Conservation (phyloP, 2,329 filamentous ascomycete genomes). For the Hortaea sp. region DNA sequence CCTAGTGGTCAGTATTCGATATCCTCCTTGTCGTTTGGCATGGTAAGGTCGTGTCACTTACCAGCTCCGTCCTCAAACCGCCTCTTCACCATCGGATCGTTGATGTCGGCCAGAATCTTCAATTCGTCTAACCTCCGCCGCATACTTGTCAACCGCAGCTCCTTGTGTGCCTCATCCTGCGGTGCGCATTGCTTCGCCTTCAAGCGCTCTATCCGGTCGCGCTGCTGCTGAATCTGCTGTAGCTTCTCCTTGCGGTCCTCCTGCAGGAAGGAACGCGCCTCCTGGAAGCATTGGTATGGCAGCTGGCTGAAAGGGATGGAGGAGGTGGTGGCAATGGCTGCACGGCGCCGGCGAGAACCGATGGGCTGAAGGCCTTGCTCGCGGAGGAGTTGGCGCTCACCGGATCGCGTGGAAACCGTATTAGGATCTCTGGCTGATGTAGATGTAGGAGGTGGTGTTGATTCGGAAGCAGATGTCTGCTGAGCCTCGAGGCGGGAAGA, state of each 20-base stretch:
- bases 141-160: slow-evolving; percentile 59
- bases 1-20: slow-evolving; percentile 7
- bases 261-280: slow-evolving; percentile 73
- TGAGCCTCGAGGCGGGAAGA: slow-evolving; percentile 31
- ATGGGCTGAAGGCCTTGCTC: slow-evolving; percentile 53
- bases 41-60: slow-evolving; percentile 33
- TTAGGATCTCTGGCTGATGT: slow-evolving; percentile 21
- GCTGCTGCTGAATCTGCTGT: slow-evolving; percentile 56
- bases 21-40: not conserved
- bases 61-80: slow-evolving; percentile 85
- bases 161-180: slow-evolving; percentile 38
- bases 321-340: slow-evolving; percentile 36
- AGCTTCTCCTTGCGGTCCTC: slow-evolving; percentile 76
- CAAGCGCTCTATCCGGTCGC: slow-evolving; percentile 58
- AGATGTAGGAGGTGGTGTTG: slow-evolving; percentile 9
- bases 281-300: slow-evolving; percentile 96
- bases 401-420: slow-evolving; percentile 48
- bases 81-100: slow-evolving; percentile 88
- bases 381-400: slow-evolving; percentile 59
- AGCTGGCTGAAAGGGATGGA: slow-evolving; percentile 80
- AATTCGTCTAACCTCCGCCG: slow-evolving; percentile 61
- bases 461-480: slow-evolving; percentile 6
- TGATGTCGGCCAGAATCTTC: slow-evolving; percentile 87
- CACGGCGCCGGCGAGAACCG: slow-evolving; percentile 73
- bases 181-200: slow-evolving; percentile 37